Evolutionary conservation across 345 rosid genomes (phyloP).

Genomic region (Nephelium lappaceum): DNA sequence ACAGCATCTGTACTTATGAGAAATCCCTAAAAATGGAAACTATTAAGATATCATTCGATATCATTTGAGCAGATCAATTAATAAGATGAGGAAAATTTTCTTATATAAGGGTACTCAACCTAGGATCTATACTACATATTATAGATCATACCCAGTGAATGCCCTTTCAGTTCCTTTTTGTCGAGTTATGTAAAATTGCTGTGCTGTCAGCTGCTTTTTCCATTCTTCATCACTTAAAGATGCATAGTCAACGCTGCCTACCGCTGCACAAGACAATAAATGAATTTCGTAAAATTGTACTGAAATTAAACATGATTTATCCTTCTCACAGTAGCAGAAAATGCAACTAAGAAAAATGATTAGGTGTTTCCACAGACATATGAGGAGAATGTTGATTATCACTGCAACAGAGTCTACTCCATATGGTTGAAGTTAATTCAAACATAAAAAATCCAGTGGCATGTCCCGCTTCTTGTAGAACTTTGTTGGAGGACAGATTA

Average conservation of each 20-base stretch:
- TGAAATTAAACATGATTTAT: neutral
- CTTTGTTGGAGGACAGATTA: neutral
- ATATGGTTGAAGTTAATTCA: neutral
- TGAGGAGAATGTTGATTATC: too few species aligned
- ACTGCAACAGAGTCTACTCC: too few species aligned
- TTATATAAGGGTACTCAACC: neutral
- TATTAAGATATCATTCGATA: neutral
- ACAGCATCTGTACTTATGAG: too few species aligned
- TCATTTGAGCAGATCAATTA: neutral
- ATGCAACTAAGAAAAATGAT: neutral
- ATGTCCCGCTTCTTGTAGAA: neutral
- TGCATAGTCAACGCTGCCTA: conserved; percentile 42
- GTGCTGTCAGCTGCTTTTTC: conserved; percentile 70
- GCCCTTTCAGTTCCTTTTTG: conserved; percentile 94
- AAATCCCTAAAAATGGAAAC: too few species aligned
- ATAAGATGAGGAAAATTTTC: neutral
- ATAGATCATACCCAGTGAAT: conserved; percentile 70
- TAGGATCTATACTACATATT: neutral
- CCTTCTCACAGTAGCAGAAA: neutral
- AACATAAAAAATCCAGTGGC: neutral
- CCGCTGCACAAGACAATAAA: conserved; percentile 32
- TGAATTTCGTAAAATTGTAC: neutral
- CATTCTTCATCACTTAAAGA: conserved; percentile 63
- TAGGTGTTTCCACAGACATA: too few species aligned
- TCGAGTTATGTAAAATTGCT: conserved; percentile 76